phyloP scores from a whole-genome alignment of 106 monocot species.

The Posidonia australis region DNA sequence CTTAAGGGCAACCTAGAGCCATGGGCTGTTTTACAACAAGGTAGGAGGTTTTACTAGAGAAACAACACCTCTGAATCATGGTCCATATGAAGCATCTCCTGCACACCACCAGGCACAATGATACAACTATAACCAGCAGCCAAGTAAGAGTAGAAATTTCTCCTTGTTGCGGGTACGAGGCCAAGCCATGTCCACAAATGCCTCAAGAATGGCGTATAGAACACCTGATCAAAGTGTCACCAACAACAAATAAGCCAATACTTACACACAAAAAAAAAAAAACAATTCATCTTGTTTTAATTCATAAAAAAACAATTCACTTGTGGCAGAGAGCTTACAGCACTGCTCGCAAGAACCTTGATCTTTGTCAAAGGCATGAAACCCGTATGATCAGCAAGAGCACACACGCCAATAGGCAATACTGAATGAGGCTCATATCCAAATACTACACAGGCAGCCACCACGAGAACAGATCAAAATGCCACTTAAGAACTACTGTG shows the following conservation, averaged over 20 bases:
- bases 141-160: slow-evolving; percentile 55
- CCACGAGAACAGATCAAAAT: background rate
- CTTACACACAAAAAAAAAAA: background rate
- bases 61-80: slow-evolving; percentile 60
- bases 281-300: background rate
- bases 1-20: no score
- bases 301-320: background rate
- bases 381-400: slow-evolving; percentile 48
- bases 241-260: background rate
- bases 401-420: slow-evolving; percentile 54
- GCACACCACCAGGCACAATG: slow-evolving; percentile 75
- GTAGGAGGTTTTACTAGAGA: background rate
- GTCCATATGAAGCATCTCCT: slow-evolving; percentile 78
- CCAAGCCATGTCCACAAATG: slow-evolving; percentile 95
- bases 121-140: slow-evolving; percentile 69
- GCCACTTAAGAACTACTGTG: slow-evolving; percentile 16
- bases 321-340: slow-evolving; percentile 30
- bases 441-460: slow-evolving; percentile 42
- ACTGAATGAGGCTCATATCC: slow-evolving; percentile 96
- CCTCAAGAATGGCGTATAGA: slow-evolving; percentile 80
- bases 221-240: slow-evolving; percentile 60
- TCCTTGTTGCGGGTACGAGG: slow-evolving; percentile 57
- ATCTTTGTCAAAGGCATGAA: slow-evolving; percentile 84
- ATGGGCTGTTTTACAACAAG: no score
- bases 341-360: slow-evolving; percentile 89